phyloP scores from a whole-genome alignment of 177 flowering plant species.

The Vitis hybrid region DNA sequence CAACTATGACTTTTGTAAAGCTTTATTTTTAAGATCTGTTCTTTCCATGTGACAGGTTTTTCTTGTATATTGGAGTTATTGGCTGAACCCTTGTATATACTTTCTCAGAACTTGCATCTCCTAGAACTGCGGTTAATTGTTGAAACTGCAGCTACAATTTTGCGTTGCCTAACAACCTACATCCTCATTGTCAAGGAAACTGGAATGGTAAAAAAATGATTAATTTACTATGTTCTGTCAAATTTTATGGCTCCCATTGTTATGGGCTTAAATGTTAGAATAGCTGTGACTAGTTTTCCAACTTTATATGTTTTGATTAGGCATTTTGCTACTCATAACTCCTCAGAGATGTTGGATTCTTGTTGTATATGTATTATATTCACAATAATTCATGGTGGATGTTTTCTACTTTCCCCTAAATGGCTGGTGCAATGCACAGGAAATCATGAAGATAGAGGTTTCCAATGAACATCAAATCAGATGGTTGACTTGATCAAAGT shows the following conservation, averaged over 20 bases:
- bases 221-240: background rate
- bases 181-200: slow-evolving; percentile 51
- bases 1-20: background rate
- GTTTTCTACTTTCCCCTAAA: background rate
- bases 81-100: slow-evolving; percentile 93
- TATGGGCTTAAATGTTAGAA: background rate
- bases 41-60: slow-evolving; percentile 52
- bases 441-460: background rate
- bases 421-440: background rate
- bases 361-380: background rate
- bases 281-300: background rate
- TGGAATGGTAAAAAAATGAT: slow-evolving; percentile 50
- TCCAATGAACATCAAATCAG: background rate
- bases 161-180: slow-evolving; percentile 73
- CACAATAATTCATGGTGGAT: background rate
- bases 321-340: too few species aligned
- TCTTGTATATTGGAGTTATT: slow-evolving; percentile 89
- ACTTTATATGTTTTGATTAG: background rate
- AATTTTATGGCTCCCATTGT: background rate
- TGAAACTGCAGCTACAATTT: slow-evolving; percentile 76
- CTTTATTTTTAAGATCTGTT: background rate
- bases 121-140: slow-evolving; percentile 68
- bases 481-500: background rate
- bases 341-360: background rate
- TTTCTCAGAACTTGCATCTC: slow-evolving; percentile 80